Base-by-base conservation (phyloP, 768 basidiomycete species). In the Harrya chromipes region DNA sequence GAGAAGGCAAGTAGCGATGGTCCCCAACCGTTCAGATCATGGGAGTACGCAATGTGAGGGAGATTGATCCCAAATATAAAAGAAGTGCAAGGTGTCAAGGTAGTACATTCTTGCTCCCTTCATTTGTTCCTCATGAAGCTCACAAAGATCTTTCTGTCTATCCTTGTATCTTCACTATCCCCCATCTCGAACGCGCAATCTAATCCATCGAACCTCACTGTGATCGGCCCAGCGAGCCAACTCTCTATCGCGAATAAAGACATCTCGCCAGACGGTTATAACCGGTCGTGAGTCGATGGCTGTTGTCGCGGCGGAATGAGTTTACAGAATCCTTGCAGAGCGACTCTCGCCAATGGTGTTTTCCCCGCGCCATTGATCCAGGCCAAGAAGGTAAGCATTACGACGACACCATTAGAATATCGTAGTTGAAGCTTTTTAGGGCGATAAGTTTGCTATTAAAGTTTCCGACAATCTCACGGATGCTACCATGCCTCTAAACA, bases 201-300 rank as follows among this genome's bases (percentile, higher is more conserved):
- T n/a, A n/a, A n/a, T n/a, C n/a, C n/a, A 23, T 23, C 23, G 23
- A 6, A 6, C 26, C 5, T 26, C 12, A 11, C 29, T 29, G 29
- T 13, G 29, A 29, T 65, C 10, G 57, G 59, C 20, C 56, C 64
- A 19, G 42, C 48, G 7, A 43, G 40, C 21, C 37, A 63, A 31
- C 54, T 73, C 19, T 54, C 52, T 42, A 64, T 79, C 38, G 59
- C 64, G 7, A 77, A 77, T 53, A 53, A 57, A 14, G 20, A 51
- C 24, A 68, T 79, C 39, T 46, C 71, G 12, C 78, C 78, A 9
- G 75, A 78, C 64, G 74, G 75, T 11, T 76, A 71, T 52, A 58
- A 49, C 70, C 50, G 59, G 49, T 66, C 70, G 72, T 72, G 9
- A 47, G 47, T 55, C 3, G 6, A 34, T 10, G 2, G 40, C 20